Evolutionary conservation across 1,284 basidiomycete species (phyloP), one percentile per base, ranked within the genome.

Genomic region (Trichosporon coremiiforme): DNA sequence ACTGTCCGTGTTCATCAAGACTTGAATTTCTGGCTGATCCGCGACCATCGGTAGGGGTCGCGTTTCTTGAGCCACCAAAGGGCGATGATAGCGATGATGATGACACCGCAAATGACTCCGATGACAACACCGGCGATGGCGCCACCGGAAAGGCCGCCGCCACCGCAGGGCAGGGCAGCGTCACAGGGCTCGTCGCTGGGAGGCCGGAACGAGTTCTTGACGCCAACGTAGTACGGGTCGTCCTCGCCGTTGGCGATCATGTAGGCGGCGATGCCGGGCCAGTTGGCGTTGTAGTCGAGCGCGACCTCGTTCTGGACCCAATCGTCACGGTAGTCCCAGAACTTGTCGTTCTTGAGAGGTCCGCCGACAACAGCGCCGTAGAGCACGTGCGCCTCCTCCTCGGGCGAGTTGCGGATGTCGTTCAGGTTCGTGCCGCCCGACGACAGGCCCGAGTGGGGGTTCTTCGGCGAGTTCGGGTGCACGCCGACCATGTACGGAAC

Each of bases 341-440:
- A 96, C 41, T 86, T 86, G 80, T 93, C 94, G 57, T 86, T 85
- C 69, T 85, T 86, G 79, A 92, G 88, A 0, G 94, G 95, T 15
- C 95, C 95, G 62, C 94, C 95, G 12, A 95, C 87, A 45, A 95
- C 87, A 20, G 90, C 94, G 41, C 95, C 95, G 77, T 94, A 95
- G 2, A 97, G 83, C 4, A 92, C 87, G 77, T 94, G 88, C 0
- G 89, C 87, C 80, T 92, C 90, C 69, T 88, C 82, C 8, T 84
- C 84, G 0, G 94, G 94, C 53, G 86, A 86, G 4, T 87, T 90
- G 78, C 96, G 88, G 75, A 97, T 90, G 65, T 78, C 70, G 22
- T 77, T 83, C 70, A 92, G 87, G 72, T 89, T 80, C 41, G 66
- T 85, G 0, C 92, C 94, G 50, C 94, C 94, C 67, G 90, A 91